Evolutionary conservation across 2,329 filamentous ascomycete species (phyloP).

Genomic region (Calonectria pteridis): DNA sequence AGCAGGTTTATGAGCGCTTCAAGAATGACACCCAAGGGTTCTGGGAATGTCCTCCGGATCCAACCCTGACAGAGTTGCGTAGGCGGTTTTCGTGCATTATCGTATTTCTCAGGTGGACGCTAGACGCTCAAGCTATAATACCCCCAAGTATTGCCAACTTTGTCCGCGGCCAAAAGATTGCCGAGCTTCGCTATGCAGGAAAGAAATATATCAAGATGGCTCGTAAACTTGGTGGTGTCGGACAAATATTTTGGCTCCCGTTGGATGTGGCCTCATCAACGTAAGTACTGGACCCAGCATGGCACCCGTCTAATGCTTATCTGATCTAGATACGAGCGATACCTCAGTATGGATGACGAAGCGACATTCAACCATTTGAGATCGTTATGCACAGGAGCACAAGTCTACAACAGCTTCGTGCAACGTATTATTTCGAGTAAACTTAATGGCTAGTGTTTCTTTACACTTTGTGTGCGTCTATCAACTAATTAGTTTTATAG

Average conservation of each 20-base stretch:
- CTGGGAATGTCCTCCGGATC: slow-evolving; percentile 36
- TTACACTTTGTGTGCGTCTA: neutral
- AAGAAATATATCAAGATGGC: slow-evolving; percentile 52
- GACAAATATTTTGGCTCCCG: slow-evolving; percentile 48
- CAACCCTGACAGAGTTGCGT: slow-evolving; percentile 41
- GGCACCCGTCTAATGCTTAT: neutral
- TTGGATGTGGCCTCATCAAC: slow-evolving; percentile 49
- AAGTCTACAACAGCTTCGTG: slow-evolving; percentile 36
- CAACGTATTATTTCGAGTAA: slow-evolving; percentile 41
- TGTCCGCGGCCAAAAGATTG: slow-evolving; percentile 37
- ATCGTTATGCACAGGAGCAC: slow-evolving; percentile 30
- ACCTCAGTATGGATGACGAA: slow-evolving; percentile 50
- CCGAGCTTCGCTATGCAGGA: slow-evolving; percentile 48
- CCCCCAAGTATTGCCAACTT: slow-evolving; percentile 36
- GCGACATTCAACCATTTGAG: slow-evolving; percentile 46
- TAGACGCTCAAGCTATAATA: slow-evolving; percentile 38
- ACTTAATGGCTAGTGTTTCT: slow-evolving; percentile 27
- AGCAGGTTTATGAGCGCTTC: slow-evolving; percentile 29
- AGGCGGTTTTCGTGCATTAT: slow-evolving; percentile 46
- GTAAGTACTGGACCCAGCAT: slow-evolving; percentile 34
- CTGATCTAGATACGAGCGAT: slow-evolving; percentile 47
- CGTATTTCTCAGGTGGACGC: slow-evolving; percentile 46
- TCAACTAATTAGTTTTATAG: neutral
- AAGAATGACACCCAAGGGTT: slow-evolving; percentile 37
- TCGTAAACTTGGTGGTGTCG: slow-evolving; percentile 44